Percentiles rank a stretch among this genome's conserved stretches.
phyloP scores from a whole-genome alignment of 2,329 filamentous ascomycete genomes.

The Emergomyces orientalis region DNA sequence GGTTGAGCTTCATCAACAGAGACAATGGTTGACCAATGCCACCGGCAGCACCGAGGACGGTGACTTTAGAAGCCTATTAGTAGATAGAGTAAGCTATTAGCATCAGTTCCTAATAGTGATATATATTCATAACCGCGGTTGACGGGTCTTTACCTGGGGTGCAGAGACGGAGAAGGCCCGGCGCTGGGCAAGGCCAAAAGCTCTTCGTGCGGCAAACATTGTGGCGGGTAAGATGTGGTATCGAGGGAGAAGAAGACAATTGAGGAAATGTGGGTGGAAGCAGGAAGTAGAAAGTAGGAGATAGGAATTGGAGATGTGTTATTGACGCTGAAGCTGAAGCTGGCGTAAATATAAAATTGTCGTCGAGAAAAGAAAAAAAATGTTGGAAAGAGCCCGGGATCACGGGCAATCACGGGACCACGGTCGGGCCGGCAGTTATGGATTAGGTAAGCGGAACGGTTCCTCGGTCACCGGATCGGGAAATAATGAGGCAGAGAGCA shows the following conservation, averaged over 20 bases:
- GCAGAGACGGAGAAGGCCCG: slow-evolving; percentile 74
- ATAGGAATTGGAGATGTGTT: not conserved
- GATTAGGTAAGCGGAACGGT: not conserved
- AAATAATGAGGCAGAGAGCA: no score
- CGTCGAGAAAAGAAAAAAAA: slow-evolving; percentile 1
- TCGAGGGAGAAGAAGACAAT: slow-evolving; percentile 7
- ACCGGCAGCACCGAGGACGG: slow-evolving; percentile 91
- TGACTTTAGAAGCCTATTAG: slow-evolving; percentile 83
- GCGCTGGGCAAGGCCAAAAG: slow-evolving; percentile 54
- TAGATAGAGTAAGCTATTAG: not conserved
- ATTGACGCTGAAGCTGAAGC: not conserved
- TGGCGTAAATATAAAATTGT: not conserved
- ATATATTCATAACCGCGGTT: slow-evolving; percentile 8
- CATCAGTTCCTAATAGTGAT: slow-evolving; percentile 1
- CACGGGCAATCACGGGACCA: not conserved
- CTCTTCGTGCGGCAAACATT: slow-evolving; percentile 64
- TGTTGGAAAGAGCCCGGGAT: not conserved
- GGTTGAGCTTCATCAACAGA: slow-evolving; percentile 97
- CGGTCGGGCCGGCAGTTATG: not conserved
- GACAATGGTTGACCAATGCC: slow-evolving; percentile 98
- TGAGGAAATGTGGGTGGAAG: slow-evolving; percentile 8
- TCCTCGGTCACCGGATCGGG: not conserved
- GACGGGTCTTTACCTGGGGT: slow-evolving; percentile 50
- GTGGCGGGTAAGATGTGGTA: slow-evolving; percentile 28
- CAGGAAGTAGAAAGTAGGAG: slow-evolving; percentile 10